phyloP scores from a whole-genome alignment of 2,329 filamentous ascomycete genomes.

The Beauveria asiatica region DNA sequence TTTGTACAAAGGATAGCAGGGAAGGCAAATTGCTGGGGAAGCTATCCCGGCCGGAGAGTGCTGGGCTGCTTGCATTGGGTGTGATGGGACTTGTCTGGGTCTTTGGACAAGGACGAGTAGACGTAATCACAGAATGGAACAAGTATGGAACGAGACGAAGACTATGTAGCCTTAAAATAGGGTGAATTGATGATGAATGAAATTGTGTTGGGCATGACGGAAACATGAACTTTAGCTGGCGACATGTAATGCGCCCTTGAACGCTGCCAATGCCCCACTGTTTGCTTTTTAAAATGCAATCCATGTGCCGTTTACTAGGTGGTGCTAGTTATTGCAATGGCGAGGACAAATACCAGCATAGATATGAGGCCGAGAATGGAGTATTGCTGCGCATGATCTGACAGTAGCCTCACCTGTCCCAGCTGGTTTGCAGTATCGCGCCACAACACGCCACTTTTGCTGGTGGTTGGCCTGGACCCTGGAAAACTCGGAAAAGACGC shows the following conservation, averaged over 20 bases:
- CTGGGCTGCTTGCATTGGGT: background rate
- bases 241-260: background rate
- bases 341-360: background rate
- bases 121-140: background rate
- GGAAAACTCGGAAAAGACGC: background rate
- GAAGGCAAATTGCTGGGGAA: background rate
- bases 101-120: background rate
- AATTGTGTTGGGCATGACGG: background rate
- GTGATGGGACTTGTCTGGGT: background rate
- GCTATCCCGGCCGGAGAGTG: background rate
- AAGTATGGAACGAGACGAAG: background rate
- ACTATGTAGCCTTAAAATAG: slow-evolving; percentile 7
- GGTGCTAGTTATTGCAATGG: background rate
- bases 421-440: background rate
- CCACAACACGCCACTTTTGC: slow-evolving; percentile 2
- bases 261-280: background rate
- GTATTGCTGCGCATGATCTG: background rate
- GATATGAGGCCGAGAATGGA: background rate
- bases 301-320: background rate
- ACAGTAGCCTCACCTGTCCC: background rate
- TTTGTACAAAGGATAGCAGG: background rate
- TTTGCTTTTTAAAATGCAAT: background rate
- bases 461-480: background rate
- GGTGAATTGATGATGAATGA: slow-evolving; percentile 5
- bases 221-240: background rate